Evolutionary conservation across 139 green algal species (phyloP), one percentile per base, ranked within the genome.

Genomic region (Auxenochlorella pyrenoidosa): DNA sequence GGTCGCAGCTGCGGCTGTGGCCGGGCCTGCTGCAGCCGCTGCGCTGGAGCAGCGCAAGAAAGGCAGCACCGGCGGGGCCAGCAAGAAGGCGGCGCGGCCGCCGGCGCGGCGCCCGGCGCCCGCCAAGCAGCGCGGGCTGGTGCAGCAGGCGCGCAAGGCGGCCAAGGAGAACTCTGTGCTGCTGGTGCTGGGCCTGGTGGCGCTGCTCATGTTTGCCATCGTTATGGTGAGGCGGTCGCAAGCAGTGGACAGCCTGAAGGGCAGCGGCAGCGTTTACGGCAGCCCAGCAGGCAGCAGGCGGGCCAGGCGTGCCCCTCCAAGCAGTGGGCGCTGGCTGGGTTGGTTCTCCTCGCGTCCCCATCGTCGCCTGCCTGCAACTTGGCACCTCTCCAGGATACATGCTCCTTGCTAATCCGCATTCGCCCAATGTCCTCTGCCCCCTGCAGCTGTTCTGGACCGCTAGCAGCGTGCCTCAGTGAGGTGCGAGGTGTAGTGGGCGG

Each of bases 41-140:
- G 16, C 15, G 6, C 32, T 44, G n/a, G 78, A 83, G 79, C 79
- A 85, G 59, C 79, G 59, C 79, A 85, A 85, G 59, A 85, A 75
- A 54, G 32, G 78, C 47, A 19, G 28, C 30, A 44, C 38, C 22
- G 54, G 28, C 2, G 78, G 54, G 51, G 34, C 30, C 36, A 30
- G n/a, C 34, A 76, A 76, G 70, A 59, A 71, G 59, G 75, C 78
- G 71, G 70, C 44, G 30, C 82, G 82, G 84, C 44, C 84, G 59
- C 19, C 83, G 28, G 83, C 83, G 40, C 84, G 71, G 59, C 84
- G 84, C 21, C 84, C 70, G 8, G 41, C 44, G 43, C 38, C 34
- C 43, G 16, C 66, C 41, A 77, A 86, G 81, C 81, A 86, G 81
- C 24, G 43, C 12, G 81, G 43, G 30, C 43, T 66, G 65, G 41